Evolutionary conservation across 2,329 filamentous ascomycete genomes (phyloP).

Genomic region (Penicillium sp.): DNA sequence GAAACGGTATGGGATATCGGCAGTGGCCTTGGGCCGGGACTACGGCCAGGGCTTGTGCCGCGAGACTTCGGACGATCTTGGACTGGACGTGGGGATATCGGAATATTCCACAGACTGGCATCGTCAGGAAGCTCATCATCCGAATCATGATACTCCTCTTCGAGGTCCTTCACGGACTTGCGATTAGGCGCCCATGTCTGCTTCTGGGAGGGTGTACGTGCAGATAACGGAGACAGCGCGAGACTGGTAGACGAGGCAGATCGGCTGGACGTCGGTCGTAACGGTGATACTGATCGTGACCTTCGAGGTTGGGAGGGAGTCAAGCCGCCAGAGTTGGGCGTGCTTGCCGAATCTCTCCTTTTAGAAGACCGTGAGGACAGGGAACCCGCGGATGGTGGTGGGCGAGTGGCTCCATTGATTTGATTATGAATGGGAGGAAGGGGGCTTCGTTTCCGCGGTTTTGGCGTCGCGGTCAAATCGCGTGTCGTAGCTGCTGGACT

Average conservation of each 20-base stretch:
- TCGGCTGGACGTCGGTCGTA: conserved; percentile 26
- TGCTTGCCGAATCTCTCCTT: conserved; percentile 22
- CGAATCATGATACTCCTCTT: conserved; percentile 52
- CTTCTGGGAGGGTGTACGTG: conserved; percentile 32
- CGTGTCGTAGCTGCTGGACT: conserved; percentile 31
- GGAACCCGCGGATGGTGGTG: conserved; percentile 27
- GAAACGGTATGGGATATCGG: conserved; percentile 43
- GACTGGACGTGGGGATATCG: conserved; percentile 47
- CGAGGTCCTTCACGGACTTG: conserved; percentile 50
- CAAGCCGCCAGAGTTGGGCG: conserved; percentile 26
- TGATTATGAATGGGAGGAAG: conserved; percentile 27
- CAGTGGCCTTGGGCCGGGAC: conserved; percentile 41
- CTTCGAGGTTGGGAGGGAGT: conserved; percentile 31
- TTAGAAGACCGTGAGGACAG: conserved; percentile 26
- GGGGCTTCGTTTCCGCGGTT: conserved; percentile 23
- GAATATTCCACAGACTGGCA: conserved; percentile 52
- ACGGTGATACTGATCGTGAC: conserved; percentile 32
- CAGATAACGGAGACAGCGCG: conserved; percentile 26
- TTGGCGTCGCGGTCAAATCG: conserved; percentile 34
- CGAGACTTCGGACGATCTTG: conserved; percentile 43
- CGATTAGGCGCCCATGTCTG: conserved; percentile 46
- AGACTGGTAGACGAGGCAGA: conserved; percentile 29
- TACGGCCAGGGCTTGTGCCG: conserved; percentile 42
- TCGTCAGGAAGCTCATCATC: conserved; percentile 54
- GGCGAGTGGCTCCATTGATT: conserved; percentile 26